Base-by-base conservation (phyloP, 1,284 basidiomycete genomes). In the Irpex sp. region DNA sequence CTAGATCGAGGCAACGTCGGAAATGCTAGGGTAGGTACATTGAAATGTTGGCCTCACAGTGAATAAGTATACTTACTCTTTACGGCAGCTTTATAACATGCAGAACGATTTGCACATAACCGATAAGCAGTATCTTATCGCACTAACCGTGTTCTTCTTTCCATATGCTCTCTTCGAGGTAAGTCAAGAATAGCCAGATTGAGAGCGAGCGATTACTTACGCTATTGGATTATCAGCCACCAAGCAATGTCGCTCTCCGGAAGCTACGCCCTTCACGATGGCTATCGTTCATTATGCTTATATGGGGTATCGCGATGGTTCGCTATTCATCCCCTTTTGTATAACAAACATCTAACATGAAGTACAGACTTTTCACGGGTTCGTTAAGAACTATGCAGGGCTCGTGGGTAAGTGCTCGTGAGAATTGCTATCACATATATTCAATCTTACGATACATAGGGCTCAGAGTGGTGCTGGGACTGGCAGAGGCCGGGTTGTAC, bases 1-100 rank as follows among this genome's bases (percentile, higher is more conserved):
- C 76, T 89, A 49, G 92, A 94, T 73, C 83, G 92, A 65, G 89
- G 90, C 26, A 92, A 89, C 68, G 90, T 94, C 66, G 92, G 91
- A 72, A 93, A 93, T 75, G 90, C 90, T 15, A 86, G 86, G 75
- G 85, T 31, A 11, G 7, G 17, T 33, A 17, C 33, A 15, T 36
- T 33, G 6, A 13, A 2, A n/a, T 13, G 13, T 17, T 43, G 19
- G 13, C 13, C n/a, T 31, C 33, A n/a, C 3, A 13, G 50, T 13
- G 9, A 13, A 8, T 3, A 19, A 13, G 1, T 3, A 19, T 7
- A 63, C 66, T 31, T 60, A 15, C 57, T 8, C 11, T 49, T 17
- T 31, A 51, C 17, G 19, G 26, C 67, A 88, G 87, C 68, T 89
- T 51, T 89, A 88, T 64, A 68, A 76, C 66, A 75, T 89, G 72